Evolutionary conservation across 108 stramenopile genomes (phyloP), one percentile per base, ranked within the genome.

Genomic region (Cafeteria roenbergensis): DNA sequence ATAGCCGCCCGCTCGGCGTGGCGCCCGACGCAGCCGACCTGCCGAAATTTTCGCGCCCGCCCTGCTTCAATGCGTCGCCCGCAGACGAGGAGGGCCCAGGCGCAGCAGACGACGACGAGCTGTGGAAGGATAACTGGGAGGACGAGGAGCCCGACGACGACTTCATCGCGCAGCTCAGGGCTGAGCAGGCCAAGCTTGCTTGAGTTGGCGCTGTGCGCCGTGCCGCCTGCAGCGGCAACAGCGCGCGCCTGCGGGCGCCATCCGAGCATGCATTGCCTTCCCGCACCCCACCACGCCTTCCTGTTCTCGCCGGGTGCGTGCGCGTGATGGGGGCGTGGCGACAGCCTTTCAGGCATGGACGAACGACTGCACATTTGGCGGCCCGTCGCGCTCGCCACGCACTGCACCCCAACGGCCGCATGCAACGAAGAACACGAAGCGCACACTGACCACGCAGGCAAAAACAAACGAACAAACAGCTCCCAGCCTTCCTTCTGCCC

Each of bases 71-170:
- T n/a, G 38, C 3, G 9, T 35, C 63, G n/a, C 30, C 58, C 3
- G 0, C 63, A 8, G 42, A 63, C 37, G 63, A 63, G 26, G 51
- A 51, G 51, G 63, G 42, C 63, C n/a, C n/a, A n/a, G n/a, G n/a
- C n/a, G n/a, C n/a, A n/a, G 42, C 38, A 37, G 48, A 50, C 20
- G 63, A 59, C 20, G 32, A 25, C 42, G 42, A 63, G 63, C 25
- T 26, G 63, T 63, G 63, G 63, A n/a, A 63, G 63, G 48, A 63
- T n/a, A 37, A 63, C 63, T 63, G 63, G 63, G 63, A 63, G 26
- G 63, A 63, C 48, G 63, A 63, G 9, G 26, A 42, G 4, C 26
- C 42, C 48, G 63, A 63, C 0, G 63, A 63, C 42, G 48, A 63
- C 0, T 63, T 63, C 42, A 51, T 63, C 27, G 37, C 22, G 14